Base-by-base conservation (phyloP, 2,329 filamentous ascomycete species). In the Simplicillium aogashimaense region DNA sequence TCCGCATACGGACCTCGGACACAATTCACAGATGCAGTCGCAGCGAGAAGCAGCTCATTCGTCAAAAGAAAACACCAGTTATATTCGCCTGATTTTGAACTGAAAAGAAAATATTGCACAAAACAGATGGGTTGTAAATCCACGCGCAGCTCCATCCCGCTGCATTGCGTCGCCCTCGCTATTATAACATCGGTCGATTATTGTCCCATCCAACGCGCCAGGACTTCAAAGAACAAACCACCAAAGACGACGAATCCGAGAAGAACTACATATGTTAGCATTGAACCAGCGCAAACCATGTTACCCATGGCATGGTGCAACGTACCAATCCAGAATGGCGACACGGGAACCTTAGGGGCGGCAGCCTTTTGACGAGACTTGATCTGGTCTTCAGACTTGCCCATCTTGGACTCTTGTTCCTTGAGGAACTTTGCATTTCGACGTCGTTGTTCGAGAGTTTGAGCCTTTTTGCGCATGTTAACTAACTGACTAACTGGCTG, bases 381-480 rank as follows among this genome's bases (percentile, higher is more conserved):
- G 51, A 81, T 59, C 47, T 78, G 72, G 17, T 66, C 66, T 43
- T 78, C 72, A n/a, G 78, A 72, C 67, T 86, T 87, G 64, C 86
- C 86, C 61, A 83, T 83, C 57, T 81, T 83, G 44, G 70, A 67
- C 57, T 83, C 78, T 59, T 90, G 80, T 40, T 76, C 72, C 59
- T 82, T 81, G 50, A 74, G 80, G 64, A 86, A 94, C 64, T 83
- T 83, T 56, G 76, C 76, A 68, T 92, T 92, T 47, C 82, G 80
- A 56, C 78, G 78, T 60, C 86, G 81, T 70, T 92, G 86, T 63
- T 86, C 76, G 51, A 82, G 85, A 50, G 86, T 92, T 81, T 90
- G 85, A 52, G 80, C 83, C 84, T 88, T 25, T 54, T 15, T 9
- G 15, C 4, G 12, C 20, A 14, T 14, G 13, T n/a, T 9, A 15